phyloP scores from a whole-genome alignment of 1,284 basidiomycete species.

The Tausonia pullulans region DNA sequence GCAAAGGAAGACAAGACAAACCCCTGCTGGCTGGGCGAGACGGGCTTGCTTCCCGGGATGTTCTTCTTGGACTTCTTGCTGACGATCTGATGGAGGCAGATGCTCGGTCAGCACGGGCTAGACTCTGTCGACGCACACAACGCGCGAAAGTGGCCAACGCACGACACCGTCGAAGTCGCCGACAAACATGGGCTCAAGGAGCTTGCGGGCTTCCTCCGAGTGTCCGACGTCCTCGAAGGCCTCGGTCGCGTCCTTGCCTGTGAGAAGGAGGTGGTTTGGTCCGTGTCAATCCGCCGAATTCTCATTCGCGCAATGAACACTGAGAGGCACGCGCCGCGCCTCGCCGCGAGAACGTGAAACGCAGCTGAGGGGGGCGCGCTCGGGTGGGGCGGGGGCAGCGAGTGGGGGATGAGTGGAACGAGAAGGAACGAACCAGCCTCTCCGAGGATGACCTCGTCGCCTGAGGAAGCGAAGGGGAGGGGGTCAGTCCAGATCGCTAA shows the following conservation, averaged over 20 bases:
- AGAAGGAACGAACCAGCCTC: slow-evolving; percentile 64
- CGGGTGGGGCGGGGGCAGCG: no score
- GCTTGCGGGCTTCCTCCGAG: slow-evolving; percentile 91
- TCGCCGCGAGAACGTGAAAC: no score
- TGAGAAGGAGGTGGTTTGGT: background rate
- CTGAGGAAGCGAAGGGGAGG: slow-evolving; percentile 42
- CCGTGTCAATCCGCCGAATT: no score
- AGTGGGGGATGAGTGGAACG: background rate
- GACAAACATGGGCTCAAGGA: slow-evolving; percentile 64
- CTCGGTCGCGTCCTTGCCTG: slow-evolving; percentile 72
- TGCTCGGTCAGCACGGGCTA: background rate
- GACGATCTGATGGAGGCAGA: background rate
- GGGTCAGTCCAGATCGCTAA: background rate
- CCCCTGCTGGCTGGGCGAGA: slow-evolving; percentile 18
- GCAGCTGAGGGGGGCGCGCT: no score
- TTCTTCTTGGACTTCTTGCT: slow-evolving; percentile 13
- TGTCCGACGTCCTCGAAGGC: slow-evolving; percentile 99
- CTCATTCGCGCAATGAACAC: no score
- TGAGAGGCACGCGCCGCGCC: no score
- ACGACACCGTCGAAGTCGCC: slow-evolving; percentile 62
- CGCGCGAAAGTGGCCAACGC: slow-evolving; percentile 18
- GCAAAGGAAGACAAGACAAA: background rate
- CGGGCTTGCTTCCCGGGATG: slow-evolving; percentile 17
- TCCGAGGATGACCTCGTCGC: slow-evolving; percentile 90
- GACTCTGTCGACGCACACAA: background rate